Evolutionary conservation across 805 yeast species (phyloP), one percentile per base, ranked within the genome.

Genomic region (Nakazawaea ambrosiae): DNA sequence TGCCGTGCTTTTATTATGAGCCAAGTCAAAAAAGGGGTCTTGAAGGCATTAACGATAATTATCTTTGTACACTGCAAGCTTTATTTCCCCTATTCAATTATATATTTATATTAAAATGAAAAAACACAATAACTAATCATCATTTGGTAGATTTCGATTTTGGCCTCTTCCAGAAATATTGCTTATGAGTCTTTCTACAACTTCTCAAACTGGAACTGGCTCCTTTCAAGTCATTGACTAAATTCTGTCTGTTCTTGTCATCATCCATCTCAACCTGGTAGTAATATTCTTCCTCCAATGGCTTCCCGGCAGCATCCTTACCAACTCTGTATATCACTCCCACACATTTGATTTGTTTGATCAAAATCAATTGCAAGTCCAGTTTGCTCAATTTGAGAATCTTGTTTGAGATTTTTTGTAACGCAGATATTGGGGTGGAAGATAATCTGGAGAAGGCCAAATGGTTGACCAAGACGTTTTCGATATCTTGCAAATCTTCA

Each of bases 221-320:
- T 9, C 97, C 97, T 54, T 86, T 83, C 37, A 87, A 63, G 31
- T 83, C 79, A 35, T 75, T 72, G 5, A 89, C 95, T 45, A 88
- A 61, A 33, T 59, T 58, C 28, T 75, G 78, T 54, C 98, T 78
- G 33, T 77, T 77, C 20, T 54, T 50, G 52, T 90, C 95, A 26
- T 60, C 54, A 58, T 92, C 98, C 32, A 78, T 71, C 47, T 88
- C 97, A 3, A 88, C 78, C 40, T 80, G 77, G 54, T 92, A 92
- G 58, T 88, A 92, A 54, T 86, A 92, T 55, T 92, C 97, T 55
- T 87, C 95, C 47, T 90, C 97, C 44, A 92, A 66, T 3, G 84
- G 85, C 57, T 88, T 87, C 9, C 97, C 98, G 2, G 96, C 94
- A 3, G 97, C 97, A 59, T 92, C 98, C 57, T 88, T 89, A 34